phyloP scores from a whole-genome alignment of 108 stramenopile genomes.

The Cylindrotheca closterium region DNA sequence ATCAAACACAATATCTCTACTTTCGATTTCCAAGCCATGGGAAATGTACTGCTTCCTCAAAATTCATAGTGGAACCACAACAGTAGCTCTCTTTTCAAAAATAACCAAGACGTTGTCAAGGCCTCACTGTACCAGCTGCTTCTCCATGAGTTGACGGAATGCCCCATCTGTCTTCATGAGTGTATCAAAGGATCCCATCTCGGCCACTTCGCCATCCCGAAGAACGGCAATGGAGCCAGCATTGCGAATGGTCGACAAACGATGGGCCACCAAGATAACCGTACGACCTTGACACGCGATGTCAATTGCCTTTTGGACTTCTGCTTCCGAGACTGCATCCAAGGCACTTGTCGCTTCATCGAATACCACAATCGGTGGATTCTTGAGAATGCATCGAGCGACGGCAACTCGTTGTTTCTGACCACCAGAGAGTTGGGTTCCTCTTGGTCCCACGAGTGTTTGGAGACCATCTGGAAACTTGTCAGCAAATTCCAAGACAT shows the following conservation, averaged over 20 bases:
- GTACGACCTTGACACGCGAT: conserved; percentile 42
- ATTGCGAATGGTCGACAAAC: conserved; percentile 75
- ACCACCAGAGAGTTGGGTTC: conserved; percentile 89
- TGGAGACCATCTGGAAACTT: conserved; percentile 66
- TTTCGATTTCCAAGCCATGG: too few relatives aligned
- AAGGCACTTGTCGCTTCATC: conserved; percentile 86
- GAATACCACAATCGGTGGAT: conserved; percentile 83
- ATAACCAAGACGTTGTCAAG: too few relatives aligned
- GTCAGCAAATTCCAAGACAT: conserved; percentile 51
- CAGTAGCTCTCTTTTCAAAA: too few relatives aligned
- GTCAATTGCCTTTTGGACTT: conserved; percentile 59
- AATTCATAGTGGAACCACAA: too few relatives aligned
- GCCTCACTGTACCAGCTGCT: conserved; percentile 21
- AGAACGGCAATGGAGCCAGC: conserved; percentile 86
- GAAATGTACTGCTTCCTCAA: too few relatives aligned
- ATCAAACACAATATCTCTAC: too few relatives aligned
- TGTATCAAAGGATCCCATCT: conserved; percentile 66
- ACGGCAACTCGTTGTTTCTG: conserved; percentile 90
- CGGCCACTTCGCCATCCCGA: conserved; percentile 61
- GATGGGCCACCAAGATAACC: conserved; percentile 81
- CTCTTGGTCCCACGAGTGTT: conserved; percentile 92
- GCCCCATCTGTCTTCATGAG: conserved; percentile 20
- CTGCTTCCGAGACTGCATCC: conserved; percentile 78
- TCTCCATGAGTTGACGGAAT: conserved; percentile 24
- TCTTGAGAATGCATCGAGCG: conserved; percentile 89